Evolutionary conservation across 441 rosid species (phyloP), one percentile per base, ranked within the genome.

Genomic region (Erodium trifolium): DNA sequence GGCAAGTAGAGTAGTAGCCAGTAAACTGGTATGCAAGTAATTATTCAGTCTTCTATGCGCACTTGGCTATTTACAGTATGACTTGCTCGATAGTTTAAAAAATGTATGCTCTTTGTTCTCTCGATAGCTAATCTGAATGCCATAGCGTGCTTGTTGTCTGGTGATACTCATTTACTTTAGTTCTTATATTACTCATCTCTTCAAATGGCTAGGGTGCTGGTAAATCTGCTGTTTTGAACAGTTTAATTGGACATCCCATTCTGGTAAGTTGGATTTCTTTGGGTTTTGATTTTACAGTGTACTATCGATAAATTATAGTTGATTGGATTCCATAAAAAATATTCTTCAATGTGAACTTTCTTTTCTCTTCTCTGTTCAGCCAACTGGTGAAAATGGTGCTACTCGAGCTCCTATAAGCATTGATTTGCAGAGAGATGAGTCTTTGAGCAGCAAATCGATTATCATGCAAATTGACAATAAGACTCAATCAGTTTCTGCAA

Each of bases 381-480:
- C 98, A 67, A 90, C 97, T 66, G 97, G 98, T 66, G 97, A 91
- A 84, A 91, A 91, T 78, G 98, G 97, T 71, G 98, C 97, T 71
- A 93, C 98, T 59, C 87, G 98, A 16, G 90, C 97, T 75, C 97
- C 98, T 31, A 93, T 93, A 75, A 69, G 81, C 57, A 78, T 90
- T 73, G 96, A 87, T 71, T 84, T 92, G 70, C 73, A 53, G 51
- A 86, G 85, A 76, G 98, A 91, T 79, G 23, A 67, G 78, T 86
- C 98, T 41, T 70, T 93, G 72, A 91, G 84, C 72, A 81, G 85
- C 83, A 91, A 86, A 68, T 81, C 96, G 1, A 86, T 93, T 43
- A 77, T 87, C 68, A 76, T 91, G 80, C 91, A 83, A 77, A 86
- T 91, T 76, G 98, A 91, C 82, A 88, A 72, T 75, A 89, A 91